These are phyloP conservation scores for Malassezia globosa DNA, from an alignment of 1,284 basidiomycete genomes.

Conservation along the genomic window DNA sequence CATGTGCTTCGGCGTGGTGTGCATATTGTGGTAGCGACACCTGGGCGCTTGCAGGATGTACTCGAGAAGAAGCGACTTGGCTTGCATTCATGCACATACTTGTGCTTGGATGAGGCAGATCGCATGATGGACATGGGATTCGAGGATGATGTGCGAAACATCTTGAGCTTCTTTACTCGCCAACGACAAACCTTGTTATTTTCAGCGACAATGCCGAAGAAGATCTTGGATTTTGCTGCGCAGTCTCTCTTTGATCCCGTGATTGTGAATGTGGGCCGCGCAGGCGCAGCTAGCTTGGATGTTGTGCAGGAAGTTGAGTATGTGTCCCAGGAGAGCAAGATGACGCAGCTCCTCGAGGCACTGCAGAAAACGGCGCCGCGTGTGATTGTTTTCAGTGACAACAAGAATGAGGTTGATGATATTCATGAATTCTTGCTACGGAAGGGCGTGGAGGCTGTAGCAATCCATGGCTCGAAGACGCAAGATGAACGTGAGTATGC, in stretches of 20 bases:
- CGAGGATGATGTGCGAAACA: constrained; percentile 93
- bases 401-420: constrained; percentile 99
- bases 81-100: constrained; percentile 65
- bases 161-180: constrained; percentile 94
- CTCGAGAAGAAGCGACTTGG: constrained; percentile 84
- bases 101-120: constrained; percentile 98
- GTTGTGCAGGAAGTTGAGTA: constrained; percentile 96
- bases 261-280: constrained; percentile 91
- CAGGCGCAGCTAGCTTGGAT: constrained; percentile 92
- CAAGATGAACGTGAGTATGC: constrained; percentile 99
- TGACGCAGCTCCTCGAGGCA: constrained; percentile 95
- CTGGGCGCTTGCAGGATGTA: constrained; percentile 50
- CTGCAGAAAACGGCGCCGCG: constrained; percentile 97
- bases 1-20: constrained; percentile 79
- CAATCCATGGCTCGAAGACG: constrained; percentile 93
- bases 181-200: constrained; percentile 95
- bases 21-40: constrained; percentile 82
- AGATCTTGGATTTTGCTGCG: constrained; percentile 96
- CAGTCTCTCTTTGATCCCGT: constrained; percentile 85
- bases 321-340: constrained; percentile 97
- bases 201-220: constrained; percentile 96
- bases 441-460: constrained; percentile 95
- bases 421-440: constrained; percentile 94
- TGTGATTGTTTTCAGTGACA: constrained; percentile 94
- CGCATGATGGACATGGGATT: constrained; percentile 99